Evolutionary conservation across 768 basidiomycete genomes (phyloP).

Genomic region (Lactarius vividus): DNA sequence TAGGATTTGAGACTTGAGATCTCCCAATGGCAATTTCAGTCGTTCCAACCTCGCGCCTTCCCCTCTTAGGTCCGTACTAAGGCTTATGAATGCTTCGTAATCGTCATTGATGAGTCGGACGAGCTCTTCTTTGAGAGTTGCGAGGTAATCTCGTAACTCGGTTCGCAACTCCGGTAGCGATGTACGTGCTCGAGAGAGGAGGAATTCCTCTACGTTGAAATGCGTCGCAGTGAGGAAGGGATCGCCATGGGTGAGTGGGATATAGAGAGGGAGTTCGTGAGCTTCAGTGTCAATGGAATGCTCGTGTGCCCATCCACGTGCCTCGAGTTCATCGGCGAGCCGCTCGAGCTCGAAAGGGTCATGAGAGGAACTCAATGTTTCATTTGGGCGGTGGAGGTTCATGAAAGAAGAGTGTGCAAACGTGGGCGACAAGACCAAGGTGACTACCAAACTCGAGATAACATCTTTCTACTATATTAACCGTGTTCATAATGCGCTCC

Average conservation of each 20-base stretch:
- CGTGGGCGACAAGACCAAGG: neutral
- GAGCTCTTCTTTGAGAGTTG: constrained; percentile 84
- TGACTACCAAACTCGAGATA: neutral
- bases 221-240: constrained; percentile 60
- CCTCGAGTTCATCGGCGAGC: constrained; percentile 68
- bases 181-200: constrained; percentile 80
- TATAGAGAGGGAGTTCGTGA: constrained; percentile 57
- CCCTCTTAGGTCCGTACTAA: constrained; percentile 88
- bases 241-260: constrained; percentile 80
- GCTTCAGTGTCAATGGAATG: constrained; percentile 29
- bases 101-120: constrained; percentile 96
- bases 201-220: constrained; percentile 85
- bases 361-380: constrained; percentile 23
- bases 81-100: constrained; percentile 95
- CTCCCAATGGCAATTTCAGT: constrained; percentile 64
- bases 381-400: constrained; percentile 14
- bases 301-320: constrained; percentile 42
- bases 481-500: too few species aligned
- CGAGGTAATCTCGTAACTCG: constrained; percentile 85
- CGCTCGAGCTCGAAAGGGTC: constrained; percentile 70
- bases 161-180: constrained; percentile 84
- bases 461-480: too few species aligned
- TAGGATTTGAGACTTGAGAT: constrained; percentile 62
- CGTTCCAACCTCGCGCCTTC: constrained; percentile 72
- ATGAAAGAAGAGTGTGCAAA: neutral